Evolutionary conservation across 163 green algal genomes (phyloP).

Genomic region (Prototheca stagnorum): DNA sequence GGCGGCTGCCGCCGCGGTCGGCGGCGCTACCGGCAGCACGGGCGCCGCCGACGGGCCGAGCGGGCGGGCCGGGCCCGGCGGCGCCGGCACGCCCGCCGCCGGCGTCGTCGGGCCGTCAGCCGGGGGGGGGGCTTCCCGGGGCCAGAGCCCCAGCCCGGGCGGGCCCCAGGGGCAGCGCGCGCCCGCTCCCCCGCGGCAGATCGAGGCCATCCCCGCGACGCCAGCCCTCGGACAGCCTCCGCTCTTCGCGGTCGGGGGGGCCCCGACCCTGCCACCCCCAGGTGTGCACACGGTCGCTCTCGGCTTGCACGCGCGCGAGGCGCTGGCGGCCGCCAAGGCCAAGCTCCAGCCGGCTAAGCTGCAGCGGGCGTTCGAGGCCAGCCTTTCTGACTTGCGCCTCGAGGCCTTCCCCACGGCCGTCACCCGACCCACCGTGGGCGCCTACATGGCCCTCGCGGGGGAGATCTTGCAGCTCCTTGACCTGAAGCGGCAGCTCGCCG

Average conservation of each 20-base stretch:
- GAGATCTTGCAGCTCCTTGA: constrained; percentile 32
- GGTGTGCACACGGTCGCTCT: neutral
- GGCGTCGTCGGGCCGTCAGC: no score
- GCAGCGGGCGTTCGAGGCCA: constrained; percentile 26
- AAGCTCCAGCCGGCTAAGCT: constrained; percentile 1
- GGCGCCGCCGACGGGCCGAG: no score
- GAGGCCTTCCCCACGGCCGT: constrained; percentile 2
- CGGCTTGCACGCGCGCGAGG: neutral
- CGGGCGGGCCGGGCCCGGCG: no score
- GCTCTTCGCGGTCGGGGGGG: neutral
- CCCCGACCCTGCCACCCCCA: neutral
- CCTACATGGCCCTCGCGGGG: constrained; percentile 6
- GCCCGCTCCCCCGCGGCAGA: neutral
- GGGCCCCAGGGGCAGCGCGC: neutral
- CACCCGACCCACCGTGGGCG: constrained; percentile 7
- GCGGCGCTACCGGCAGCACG: no score
- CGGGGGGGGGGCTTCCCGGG: no score
- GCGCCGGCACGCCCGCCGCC: no score
- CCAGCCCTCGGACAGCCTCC: neutral
- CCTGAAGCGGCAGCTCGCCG: constrained; percentile 20
- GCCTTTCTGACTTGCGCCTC: constrained; percentile 25
- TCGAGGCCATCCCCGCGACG: neutral
- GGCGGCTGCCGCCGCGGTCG: neutral
- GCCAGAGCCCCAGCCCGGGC: neutral
- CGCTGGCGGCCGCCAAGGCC: neutral